A percentile compares a stretch with the other conserved stretches of the same genome.
phyloP scores from a whole-genome alignment of 805 yeast species.

The Debaryomyces castellii region DNA sequence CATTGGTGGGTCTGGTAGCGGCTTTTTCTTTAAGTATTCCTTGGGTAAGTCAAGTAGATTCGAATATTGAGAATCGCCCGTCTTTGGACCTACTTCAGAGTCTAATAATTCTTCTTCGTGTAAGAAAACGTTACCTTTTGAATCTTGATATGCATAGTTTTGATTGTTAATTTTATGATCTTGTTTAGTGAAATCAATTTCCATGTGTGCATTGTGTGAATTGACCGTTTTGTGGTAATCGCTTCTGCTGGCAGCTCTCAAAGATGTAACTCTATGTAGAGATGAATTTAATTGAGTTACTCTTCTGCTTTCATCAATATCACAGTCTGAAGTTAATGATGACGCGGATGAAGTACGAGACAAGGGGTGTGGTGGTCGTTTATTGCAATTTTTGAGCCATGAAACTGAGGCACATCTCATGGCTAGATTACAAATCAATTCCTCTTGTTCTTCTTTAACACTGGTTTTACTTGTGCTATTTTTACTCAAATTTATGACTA shows the following conservation, averaged over 20 bases:
- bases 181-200: neutral
- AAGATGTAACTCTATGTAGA: constrained; percentile 34
- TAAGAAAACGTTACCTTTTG: neutral
- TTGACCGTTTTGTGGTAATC: constrained; percentile 37
- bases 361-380: neutral
- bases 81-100: neutral
- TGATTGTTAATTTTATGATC: no score
- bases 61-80: constrained; percentile 1
- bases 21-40: constrained; percentile 25
- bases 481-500: constrained; percentile 29
- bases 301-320: neutral
- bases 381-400: constrained; percentile 25
- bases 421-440: constrained; percentile 30
- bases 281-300: constrained; percentile 13
- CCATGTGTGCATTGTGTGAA: neutral
- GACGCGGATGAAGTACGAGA: neutral
- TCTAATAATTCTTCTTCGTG: neutral
- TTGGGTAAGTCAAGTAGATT: constrained; percentile 33
- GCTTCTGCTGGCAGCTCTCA: constrained; percentile 29
- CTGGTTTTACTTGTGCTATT: neutral
- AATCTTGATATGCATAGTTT: no score
- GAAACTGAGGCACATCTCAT: constrained; percentile 30
- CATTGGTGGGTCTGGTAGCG: constrained; percentile 17
- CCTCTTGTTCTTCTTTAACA: constrained; percentile 13
- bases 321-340: neutral